Conservation (phyloP, 2,329 filamentous ascomycete species). For the Colletotrichum sp. region DNA sequence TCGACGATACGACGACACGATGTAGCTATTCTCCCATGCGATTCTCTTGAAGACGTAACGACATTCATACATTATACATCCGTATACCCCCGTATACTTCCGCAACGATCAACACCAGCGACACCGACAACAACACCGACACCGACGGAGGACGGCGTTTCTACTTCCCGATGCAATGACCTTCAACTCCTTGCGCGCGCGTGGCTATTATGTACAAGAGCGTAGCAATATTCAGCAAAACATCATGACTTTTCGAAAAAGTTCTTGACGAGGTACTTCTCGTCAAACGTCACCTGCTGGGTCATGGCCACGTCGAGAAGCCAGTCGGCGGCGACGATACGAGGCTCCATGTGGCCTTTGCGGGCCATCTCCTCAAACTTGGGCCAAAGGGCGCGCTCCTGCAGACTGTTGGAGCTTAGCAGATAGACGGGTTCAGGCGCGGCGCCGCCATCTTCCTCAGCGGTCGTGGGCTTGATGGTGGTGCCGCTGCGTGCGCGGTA, state of each 20-base stretch:
- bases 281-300: slow-evolving; percentile 75
- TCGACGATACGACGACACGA: not conserved
- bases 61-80: slow-evolving; percentile 3
- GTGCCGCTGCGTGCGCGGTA: slow-evolving; percentile 78
- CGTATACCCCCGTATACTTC: not conserved
- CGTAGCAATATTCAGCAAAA: not conserved
- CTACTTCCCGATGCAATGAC: not conserved
- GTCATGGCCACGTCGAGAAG: slow-evolving; percentile 87
- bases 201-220: not conserved
- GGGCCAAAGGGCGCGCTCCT: slow-evolving; percentile 78
- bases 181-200: not conserved
- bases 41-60: not conserved
- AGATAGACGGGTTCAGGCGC: slow-evolving; percentile 81
- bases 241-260: slow-evolving; percentile 36
- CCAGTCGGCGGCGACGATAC: slow-evolving; percentile 89
- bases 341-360: slow-evolving; percentile 78
- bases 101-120: not conserved
- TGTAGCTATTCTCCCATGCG: not conserved
- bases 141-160: not conserved
- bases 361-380: slow-evolving; percentile 81
- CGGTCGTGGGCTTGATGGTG: slow-evolving; percentile 67
- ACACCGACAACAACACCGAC: not conserved
- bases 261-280: slow-evolving; percentile 62
- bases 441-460: slow-evolving; percentile 64
- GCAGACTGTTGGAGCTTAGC: slow-evolving; percentile 69